Percentiles rank a stretch among this genome's conserved stretches.
phyloP scores from a whole-genome alignment of 441 rosid species.

The Theobroma grandiflorum region DNA sequence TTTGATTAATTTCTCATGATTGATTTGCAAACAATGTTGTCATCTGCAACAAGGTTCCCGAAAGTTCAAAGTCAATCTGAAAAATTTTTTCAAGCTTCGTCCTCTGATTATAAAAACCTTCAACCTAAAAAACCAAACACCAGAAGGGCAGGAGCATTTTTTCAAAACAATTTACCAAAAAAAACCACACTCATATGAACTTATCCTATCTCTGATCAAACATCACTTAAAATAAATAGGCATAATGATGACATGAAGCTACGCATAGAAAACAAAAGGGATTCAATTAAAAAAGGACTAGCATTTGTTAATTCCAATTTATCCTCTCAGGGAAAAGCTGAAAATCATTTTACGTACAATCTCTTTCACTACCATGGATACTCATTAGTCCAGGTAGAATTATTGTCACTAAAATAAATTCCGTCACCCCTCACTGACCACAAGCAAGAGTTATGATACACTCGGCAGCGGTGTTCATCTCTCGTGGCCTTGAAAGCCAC shows the following conservation, averaged over 20 bases:
- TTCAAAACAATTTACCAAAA: too few species aligned
- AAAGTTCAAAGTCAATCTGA: too few species aligned
- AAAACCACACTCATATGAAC: too few species aligned
- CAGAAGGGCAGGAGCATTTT: too few species aligned
- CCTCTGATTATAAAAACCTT: too few species aligned
- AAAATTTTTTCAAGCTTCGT: too few species aligned
- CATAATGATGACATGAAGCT: background rate
- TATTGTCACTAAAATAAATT: constrained; percentile 24
- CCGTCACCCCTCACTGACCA: constrained; percentile 29
- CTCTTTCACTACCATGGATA: background rate
- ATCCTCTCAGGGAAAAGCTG: too few species aligned
- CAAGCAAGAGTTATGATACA: constrained; percentile 15
- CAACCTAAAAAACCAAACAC: too few species aligned
- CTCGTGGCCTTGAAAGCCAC: constrained; percentile 6
- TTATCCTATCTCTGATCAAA: too few species aligned
- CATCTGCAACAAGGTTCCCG: too few species aligned
- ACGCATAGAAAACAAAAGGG: background rate
- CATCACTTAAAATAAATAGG: background rate
- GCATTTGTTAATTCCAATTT: background rate
- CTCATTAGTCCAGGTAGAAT: constrained; percentile 14
- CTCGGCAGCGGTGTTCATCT: constrained; percentile 13
- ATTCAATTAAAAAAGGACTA: background rate
- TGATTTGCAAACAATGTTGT: too few species aligned
- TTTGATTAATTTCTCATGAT: too few species aligned
- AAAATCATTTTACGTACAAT: background rate